These are phyloP conservation scores for Oldenlandia corymbosa DNA, from an alignment of 257 asterid species.

Conservation along the genomic window DNA sequence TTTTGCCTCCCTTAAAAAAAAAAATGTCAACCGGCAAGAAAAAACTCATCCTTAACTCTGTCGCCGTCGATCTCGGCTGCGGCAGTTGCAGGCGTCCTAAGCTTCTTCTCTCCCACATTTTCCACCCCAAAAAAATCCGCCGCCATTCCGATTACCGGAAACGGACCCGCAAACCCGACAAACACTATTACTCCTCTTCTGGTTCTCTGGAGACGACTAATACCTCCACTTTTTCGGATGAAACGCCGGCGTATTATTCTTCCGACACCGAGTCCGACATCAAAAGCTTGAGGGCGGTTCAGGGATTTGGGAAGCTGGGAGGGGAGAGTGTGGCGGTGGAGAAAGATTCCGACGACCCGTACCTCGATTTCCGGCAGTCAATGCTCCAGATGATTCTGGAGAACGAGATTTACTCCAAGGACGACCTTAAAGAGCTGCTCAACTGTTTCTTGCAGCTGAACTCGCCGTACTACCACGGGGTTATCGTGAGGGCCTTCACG, in stretches of 20 bases:
- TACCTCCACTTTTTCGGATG: conserved; percentile 44
- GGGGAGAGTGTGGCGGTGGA: conserved; percentile 75
- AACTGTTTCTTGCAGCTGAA: conserved; percentile 84
- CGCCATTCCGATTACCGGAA: conserved; percentile 3
- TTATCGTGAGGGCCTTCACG: conserved; percentile 69
- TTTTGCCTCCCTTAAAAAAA: too few relatives aligned
- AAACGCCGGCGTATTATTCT: conserved; percentile 23
- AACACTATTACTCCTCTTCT: conserved; percentile 37
- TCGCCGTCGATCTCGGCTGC: conserved; percentile 56
- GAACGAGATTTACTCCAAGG: conserved; percentile 60
- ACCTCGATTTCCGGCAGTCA: conserved; percentile 75
- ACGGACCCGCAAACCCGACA: neutral
- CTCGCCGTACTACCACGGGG: conserved; percentile 73
- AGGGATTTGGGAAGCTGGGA: conserved; percentile 61
- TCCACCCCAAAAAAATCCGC: conserved; percentile 41
- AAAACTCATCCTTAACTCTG: conserved; percentile 35
- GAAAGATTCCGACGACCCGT: conserved; percentile 87
- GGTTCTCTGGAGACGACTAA: conserved; percentile 49
- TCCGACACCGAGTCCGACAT: conserved; percentile 37
- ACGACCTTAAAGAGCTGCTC: conserved; percentile 64
- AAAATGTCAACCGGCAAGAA: conserved; percentile 47
- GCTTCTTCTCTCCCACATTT: conserved; percentile 45
- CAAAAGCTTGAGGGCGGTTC: conserved; percentile 51
- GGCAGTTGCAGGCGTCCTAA: conserved; percentile 50
- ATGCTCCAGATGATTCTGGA: conserved; percentile 94